These are phyloP conservation scores for Clitopilus passeckerianus DNA, from an alignment of 768 basidiomycete species.

Conservation along the genomic window DNA sequence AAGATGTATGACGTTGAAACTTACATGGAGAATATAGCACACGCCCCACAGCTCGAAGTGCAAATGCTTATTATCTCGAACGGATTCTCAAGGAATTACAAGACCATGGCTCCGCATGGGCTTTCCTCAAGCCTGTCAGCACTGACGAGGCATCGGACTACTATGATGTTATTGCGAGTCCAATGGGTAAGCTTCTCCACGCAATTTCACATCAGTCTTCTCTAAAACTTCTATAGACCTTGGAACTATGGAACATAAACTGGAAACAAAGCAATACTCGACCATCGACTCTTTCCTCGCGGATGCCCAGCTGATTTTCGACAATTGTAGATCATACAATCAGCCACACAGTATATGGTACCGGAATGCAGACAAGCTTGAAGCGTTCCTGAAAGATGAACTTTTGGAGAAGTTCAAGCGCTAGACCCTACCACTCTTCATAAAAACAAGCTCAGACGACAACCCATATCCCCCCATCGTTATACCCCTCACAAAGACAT, in stretches of 20 bases:
- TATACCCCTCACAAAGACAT: too few relatives aligned
- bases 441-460: background rate
- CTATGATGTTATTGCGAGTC: slow-evolving; percentile 80
- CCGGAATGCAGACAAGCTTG: slow-evolving; percentile 81
- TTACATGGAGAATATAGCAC: slow-evolving; percentile 16
- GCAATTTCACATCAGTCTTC: slow-evolving; percentile 1
- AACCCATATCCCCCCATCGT: background rate
- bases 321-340: slow-evolving; percentile 90
- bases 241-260: slow-evolving; percentile 81
- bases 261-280: slow-evolving; percentile 82
- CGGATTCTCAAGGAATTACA: slow-evolving; percentile 76
- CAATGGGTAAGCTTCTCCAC: slow-evolving; percentile 71
- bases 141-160: slow-evolving; percentile 81
- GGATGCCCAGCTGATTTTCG: slow-evolving; percentile 81
- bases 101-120: slow-evolving; percentile 78
- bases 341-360: slow-evolving; percentile 74
- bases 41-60: slow-evolving; percentile 35
- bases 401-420: slow-evolving; percentile 29
- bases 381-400: slow-evolving; percentile 66
- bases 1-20: background rate
- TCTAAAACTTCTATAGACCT: slow-evolving; percentile 54
- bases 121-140: slow-evolving; percentile 81
- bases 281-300: slow-evolving; percentile 68
- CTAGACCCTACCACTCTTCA: slow-evolving; percentile 4
- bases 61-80: slow-evolving; percentile 67